These are phyloP conservation scores for Apocynum venetum DNA, from an alignment of 257 asterid genomes.

Conservation along the genomic window DNA sequence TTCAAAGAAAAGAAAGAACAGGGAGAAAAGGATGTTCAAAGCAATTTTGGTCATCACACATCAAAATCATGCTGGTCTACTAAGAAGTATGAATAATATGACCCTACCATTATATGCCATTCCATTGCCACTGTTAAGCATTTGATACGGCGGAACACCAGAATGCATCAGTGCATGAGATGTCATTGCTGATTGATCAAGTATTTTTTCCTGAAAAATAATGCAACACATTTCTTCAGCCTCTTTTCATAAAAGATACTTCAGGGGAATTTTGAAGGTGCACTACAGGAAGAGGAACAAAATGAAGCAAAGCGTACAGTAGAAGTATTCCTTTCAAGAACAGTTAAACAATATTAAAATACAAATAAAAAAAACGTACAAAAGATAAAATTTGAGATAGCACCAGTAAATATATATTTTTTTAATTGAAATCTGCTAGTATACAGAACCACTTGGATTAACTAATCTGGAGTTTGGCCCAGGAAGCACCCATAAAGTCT, in stretches of 20 bases:
- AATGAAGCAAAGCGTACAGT: neutral
- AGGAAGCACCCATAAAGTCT: no score
- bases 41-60: neutral
- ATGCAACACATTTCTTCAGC: constrained; percentile 21
- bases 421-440: no score
- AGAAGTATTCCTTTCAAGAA: neutral
- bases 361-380: neutral
- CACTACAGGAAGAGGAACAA: neutral
- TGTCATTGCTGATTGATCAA: constrained; percentile 43
- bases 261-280: no score
- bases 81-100: constrained; percentile 13
- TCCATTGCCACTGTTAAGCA: constrained; percentile 44
- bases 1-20: neutral
- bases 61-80: neutral
- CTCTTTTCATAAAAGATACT: constrained; percentile 8
- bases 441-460: no score
- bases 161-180: constrained; percentile 50
- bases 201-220: constrained; percentile 57
- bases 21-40: neutral
- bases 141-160: constrained; percentile 39
- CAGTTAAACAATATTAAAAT: neutral
- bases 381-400: neutral
- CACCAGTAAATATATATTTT: neutral
- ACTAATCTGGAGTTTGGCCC: no score
- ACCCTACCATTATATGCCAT: constrained; percentile 52